Percentiles rank a stretch among this genome's conserved stretches.
Conservation (phyloP, 352 stramenopile species). For the Globisporangium acanthophoron region DNA sequence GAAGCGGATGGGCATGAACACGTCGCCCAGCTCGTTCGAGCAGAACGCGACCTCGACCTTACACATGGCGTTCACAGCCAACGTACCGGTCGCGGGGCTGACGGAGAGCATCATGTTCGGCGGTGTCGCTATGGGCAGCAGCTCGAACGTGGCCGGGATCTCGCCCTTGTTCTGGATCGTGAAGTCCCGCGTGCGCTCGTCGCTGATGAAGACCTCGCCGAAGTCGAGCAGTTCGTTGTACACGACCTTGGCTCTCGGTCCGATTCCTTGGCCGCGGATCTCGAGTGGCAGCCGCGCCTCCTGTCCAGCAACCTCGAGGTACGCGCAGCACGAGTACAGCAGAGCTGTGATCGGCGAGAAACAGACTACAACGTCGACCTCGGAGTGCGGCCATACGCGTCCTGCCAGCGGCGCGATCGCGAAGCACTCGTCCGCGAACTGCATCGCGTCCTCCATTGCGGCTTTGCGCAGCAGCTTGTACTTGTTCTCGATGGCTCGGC, state of each 20-base stretch:
- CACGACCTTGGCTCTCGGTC: slow-evolving; percentile 88
- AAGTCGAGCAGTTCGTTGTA: slow-evolving; percentile 94
- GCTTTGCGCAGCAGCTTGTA: slow-evolving; percentile 90
- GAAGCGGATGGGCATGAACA: slow-evolving; percentile 83
- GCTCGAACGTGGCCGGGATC: slow-evolving; percentile 82
- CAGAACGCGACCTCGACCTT: slow-evolving; percentile 87
- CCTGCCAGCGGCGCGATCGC: slow-evolving; percentile 83
- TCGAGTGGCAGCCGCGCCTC: slow-evolving; percentile 87
- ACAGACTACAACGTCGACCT: slow-evolving; percentile 88
- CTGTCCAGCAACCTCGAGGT: slow-evolving; percentile 87
- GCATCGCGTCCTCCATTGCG: slow-evolving; percentile 87
- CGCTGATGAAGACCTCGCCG: slow-evolving; percentile 93
- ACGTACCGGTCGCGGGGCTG: slow-evolving; percentile 37
- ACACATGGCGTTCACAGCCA: slow-evolving; percentile 72
- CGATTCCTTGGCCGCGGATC: slow-evolving; percentile 88
- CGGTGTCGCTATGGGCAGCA: slow-evolving; percentile 34
- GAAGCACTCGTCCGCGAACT: slow-evolving; percentile 94
- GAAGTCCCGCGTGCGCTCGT: slow-evolving; percentile 84
- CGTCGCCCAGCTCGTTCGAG: slow-evolving; percentile 83
- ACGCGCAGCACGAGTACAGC: slow-evolving; percentile 79
- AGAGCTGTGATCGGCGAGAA: slow-evolving; percentile 84
- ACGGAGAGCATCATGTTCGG: slow-evolving; percentile 35
- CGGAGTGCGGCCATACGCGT: slow-evolving; percentile 90
- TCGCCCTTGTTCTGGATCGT: slow-evolving; percentile 93
- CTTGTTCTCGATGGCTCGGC: slow-evolving; percentile 83